phyloP scores from a whole-genome alignment of 495 filamentous ascomycete genomes.

The Penicillium soppii region DNA sequence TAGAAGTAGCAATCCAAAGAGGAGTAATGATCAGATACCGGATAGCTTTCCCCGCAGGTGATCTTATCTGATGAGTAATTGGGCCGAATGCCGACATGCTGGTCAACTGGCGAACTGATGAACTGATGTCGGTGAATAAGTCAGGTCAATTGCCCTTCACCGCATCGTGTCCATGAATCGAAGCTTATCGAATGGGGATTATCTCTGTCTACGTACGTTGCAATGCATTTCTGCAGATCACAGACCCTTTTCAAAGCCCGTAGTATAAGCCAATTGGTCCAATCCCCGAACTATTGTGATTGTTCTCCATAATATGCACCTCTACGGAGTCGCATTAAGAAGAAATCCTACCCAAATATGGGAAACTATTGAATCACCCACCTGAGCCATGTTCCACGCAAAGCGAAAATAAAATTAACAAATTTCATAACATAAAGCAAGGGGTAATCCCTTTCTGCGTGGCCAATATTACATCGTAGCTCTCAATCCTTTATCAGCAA shows the following conservation, averaged over 20 bases:
- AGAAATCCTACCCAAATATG: no score
- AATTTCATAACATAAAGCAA: background rate
- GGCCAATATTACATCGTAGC: background rate
- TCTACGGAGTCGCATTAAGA: no score
- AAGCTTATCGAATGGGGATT: no score
- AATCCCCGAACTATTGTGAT: no score
- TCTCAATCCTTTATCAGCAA: background rate
- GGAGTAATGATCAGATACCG: slow-evolving; percentile 21
- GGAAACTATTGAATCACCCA: no score
- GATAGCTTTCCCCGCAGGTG: slow-evolving; percentile 31
- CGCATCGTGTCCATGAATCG: background rate
- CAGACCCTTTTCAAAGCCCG: background rate
- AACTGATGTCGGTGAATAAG: background rate
- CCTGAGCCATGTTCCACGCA: no score
- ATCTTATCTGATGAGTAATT: slow-evolving; percentile 33
- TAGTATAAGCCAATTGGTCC: no score
- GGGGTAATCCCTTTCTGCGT: background rate
- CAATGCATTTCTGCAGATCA: background rate
- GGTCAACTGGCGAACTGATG: background rate
- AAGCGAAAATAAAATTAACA: no score
- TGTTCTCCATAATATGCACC: no score
- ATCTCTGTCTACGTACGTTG: no score
- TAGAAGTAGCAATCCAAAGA: background rate
- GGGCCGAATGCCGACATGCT: background rate
- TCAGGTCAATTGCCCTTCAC: background rate